These are phyloP conservation scores for Chlamydomonas schloesseri DNA, from an alignment of 139 green algal species.

Conservation along the genomic window DNA sequence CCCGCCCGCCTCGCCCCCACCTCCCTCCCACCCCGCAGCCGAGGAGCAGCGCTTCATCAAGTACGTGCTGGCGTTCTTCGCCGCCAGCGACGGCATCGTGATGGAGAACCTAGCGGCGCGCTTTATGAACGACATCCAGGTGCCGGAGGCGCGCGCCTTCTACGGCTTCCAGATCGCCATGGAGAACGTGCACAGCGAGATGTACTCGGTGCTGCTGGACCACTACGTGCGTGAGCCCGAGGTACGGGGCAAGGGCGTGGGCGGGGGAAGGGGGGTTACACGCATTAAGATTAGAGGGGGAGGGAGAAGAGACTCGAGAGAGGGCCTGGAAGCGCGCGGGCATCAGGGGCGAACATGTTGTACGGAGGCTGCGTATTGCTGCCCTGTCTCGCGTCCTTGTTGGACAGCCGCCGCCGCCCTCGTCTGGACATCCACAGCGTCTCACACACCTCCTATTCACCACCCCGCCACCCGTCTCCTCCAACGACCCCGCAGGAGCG, in stretches of 20 bases:
- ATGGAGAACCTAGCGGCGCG: slow-evolving; percentile 95
- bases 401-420: too few relatives aligned
- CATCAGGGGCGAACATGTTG: too few relatives aligned
- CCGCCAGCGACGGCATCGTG: slow-evolving; percentile 97
- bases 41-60: slow-evolving; percentile 96
- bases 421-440: too few relatives aligned
- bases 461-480: background rate
- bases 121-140: slow-evolving; percentile 97
- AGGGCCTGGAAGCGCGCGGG: too few relatives aligned
- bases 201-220: slow-evolving; percentile 99
- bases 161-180: slow-evolving; percentile 99
- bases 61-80: slow-evolving; percentile 99
- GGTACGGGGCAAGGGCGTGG: background rate
- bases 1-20: background rate
- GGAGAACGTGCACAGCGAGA: slow-evolving; percentile 99
- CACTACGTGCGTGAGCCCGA: slow-evolving; percentile 95
- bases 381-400: too few relatives aligned
- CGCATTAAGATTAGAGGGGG: too few relatives aligned
- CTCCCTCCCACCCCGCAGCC: background rate
- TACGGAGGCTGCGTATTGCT: too few relatives aligned
- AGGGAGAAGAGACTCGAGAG: too few relatives aligned
- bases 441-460: background rate
- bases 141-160: slow-evolving; percentile 91
- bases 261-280: too few relatives aligned
- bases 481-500: background rate